These are phyloP conservation scores for Trypanosoma theileri DNA, from an alignment of 208 protist species.

Conservation along the genomic window DNA sequence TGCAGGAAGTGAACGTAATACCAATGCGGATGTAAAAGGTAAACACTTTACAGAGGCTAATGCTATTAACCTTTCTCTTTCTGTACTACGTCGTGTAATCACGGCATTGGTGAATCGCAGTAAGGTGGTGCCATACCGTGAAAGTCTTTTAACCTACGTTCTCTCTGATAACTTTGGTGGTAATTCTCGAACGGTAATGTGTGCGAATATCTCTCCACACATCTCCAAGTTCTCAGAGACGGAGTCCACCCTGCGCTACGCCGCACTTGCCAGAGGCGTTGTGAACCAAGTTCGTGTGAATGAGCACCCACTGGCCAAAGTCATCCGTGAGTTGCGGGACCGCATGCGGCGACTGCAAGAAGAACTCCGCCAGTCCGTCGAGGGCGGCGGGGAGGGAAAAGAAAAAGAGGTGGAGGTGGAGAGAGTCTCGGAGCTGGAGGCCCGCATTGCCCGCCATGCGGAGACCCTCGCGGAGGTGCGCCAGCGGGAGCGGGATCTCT, in stretches of 20 bases:
- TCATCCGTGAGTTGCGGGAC: slow-evolving; percentile 84
- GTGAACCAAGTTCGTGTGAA: slow-evolving; percentile 87
- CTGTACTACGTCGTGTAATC: slow-evolving; percentile 77
- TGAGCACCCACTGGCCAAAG: slow-evolving; percentile 72
- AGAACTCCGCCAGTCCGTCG: slow-evolving; percentile 28
- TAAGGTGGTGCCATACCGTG: slow-evolving; percentile 66
- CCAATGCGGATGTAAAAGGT: slow-evolving; percentile 31
- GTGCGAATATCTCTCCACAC: slow-evolving; percentile 80
- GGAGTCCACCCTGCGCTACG: slow-evolving; percentile 83
- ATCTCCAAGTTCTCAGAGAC: slow-evolving; percentile 63
- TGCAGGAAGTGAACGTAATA: slow-evolving; percentile 62
- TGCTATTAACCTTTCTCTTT: slow-evolving; percentile 76
- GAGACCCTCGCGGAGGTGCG: slow-evolving; percentile 9
- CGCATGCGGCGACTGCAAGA: slow-evolving; percentile 51
- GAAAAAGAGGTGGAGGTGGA: not conserved
- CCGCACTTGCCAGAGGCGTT: slow-evolving; percentile 70
- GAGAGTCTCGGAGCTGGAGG: not conserved
- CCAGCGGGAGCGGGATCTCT: slow-evolving; percentile 23
- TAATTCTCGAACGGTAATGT: slow-evolving; percentile 82
- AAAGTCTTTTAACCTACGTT: slow-evolving; percentile 92
- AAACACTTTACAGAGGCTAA: slow-evolving; percentile 66
- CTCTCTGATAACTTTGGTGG: slow-evolving; percentile 83
- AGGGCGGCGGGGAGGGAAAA: no score
- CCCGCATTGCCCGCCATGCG: not conserved
- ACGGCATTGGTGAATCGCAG: slow-evolving; percentile 45